phyloP scores from a whole-genome alignment of 31 red algal species.

The Odonthalia washingtoniensis region DNA sequence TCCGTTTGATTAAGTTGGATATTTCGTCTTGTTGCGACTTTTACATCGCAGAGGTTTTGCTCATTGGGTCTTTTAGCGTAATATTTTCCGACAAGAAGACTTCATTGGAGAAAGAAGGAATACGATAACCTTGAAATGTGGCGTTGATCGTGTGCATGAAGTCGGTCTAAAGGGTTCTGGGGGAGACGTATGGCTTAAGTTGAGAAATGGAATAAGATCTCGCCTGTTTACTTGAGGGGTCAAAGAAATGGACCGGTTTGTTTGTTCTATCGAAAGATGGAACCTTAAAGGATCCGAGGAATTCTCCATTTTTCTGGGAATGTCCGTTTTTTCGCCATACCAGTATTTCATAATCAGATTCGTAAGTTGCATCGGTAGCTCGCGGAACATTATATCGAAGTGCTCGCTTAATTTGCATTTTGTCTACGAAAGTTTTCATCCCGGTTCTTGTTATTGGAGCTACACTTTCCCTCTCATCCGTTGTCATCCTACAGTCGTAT shows the following conservation, averaged over 20 bases:
- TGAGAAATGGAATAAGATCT: slow-evolving; percentile 35
- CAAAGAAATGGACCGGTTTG: slow-evolving; percentile 40
- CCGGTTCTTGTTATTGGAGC: no score
- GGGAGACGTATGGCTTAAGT: no score
- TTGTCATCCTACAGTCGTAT: no score
- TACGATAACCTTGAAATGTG: background rate
- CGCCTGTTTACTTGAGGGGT: slow-evolving; percentile 21
- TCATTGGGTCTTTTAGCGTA: background rate
- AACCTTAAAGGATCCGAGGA: no score
- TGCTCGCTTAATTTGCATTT: no score
- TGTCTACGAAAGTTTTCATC: no score
- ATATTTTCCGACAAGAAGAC: slow-evolving; percentile 49
- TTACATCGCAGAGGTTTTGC: slow-evolving; percentile 12
- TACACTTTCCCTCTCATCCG: background rate
- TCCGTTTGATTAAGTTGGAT: slow-evolving; percentile 9
- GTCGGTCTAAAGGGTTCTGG: slow-evolving; percentile 13
- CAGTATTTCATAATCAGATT: no score
- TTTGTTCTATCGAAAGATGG: no score
- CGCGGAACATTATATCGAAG: no score
- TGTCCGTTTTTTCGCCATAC: no score
- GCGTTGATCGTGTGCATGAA: slow-evolving; percentile 9
- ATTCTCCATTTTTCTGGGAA: no score
- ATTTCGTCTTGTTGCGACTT: slow-evolving; percentile 18
- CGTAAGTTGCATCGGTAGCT: no score
- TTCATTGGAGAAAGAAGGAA: background rate